phyloP scores from a whole-genome alignment of 805 yeast genomes.

The Suhomyces sp. region DNA sequence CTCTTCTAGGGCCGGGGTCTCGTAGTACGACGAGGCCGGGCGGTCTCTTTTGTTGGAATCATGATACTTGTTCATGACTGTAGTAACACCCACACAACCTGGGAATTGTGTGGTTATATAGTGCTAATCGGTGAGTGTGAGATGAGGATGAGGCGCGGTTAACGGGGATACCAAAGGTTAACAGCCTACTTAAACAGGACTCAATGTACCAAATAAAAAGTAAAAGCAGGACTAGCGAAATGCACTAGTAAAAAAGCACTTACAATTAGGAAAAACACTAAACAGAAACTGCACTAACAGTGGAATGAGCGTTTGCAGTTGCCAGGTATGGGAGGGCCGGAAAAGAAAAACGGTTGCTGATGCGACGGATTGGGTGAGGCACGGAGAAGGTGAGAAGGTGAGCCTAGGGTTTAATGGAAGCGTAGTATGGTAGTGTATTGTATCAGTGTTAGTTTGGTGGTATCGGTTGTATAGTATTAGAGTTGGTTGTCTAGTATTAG shows the following conservation, averaged over 20 bases:
- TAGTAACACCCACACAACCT: neutral
- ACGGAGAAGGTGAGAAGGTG: too few species aligned
- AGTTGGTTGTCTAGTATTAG: too few species aligned
- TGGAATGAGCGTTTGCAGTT: neutral
- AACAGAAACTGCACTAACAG: neutral
- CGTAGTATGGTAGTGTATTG: neutral
- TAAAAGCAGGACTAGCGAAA: neutral
- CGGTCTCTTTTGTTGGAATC: slow-evolving; percentile 18
- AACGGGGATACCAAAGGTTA: neutral
- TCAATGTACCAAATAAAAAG: too few species aligned
- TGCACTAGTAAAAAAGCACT: too few species aligned
- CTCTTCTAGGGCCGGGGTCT: slow-evolving; percentile 31
- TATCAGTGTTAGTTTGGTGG: too few species aligned
- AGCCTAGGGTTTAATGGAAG: too few species aligned
- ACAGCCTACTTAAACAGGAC: too few species aligned
- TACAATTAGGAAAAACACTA: neutral
- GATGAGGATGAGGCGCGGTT: neutral
- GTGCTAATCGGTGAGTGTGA: neutral
- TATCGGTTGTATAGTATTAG: too few species aligned
- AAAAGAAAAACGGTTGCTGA: neutral
- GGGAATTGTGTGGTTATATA: neutral
- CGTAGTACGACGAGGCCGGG: slow-evolving; percentile 36
- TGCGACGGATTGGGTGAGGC: neutral
- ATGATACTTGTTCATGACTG: slow-evolving; percentile 5
- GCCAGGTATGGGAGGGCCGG: slow-evolving; percentile 1